These are phyloP conservation scores for Colletotrichum plurivorum DNA, from an alignment of 2,329 filamentous ascomycete genomes.

Conservation along the genomic window DNA sequence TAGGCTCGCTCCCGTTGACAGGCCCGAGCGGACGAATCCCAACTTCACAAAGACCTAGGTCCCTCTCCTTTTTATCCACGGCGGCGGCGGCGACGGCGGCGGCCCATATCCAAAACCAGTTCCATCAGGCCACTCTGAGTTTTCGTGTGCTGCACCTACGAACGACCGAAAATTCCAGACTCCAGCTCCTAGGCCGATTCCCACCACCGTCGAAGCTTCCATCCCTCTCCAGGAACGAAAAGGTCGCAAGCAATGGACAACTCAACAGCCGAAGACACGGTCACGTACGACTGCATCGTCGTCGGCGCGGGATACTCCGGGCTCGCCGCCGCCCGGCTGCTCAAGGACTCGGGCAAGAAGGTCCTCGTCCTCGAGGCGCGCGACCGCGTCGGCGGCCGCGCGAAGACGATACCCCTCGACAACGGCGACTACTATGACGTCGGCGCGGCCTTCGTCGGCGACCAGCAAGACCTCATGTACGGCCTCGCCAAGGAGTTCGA, in stretches of 20 bases:
- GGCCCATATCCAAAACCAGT: too few relatives aligned
- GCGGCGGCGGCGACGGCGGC: too few relatives aligned
- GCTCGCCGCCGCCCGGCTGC: constrained; percentile 29
- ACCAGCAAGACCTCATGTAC: constrained; percentile 40
- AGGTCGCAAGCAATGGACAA: constrained; percentile 5
- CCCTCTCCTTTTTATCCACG: constrained; percentile 8
- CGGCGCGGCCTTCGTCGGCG: constrained; percentile 43
- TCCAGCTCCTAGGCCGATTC: too few relatives aligned
- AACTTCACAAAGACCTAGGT: background rate
- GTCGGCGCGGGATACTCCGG: constrained; percentile 38
- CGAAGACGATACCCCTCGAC: constrained; percentile 27
- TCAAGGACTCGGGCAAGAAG: constrained; percentile 32
- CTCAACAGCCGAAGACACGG: background rate
- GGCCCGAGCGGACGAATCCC: background rate
- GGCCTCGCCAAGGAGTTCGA: constrained; percentile 33
- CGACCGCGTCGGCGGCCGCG: constrained; percentile 39
- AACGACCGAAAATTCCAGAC: too few relatives aligned
- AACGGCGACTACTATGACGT: constrained; percentile 41
- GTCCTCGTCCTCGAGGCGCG: constrained; percentile 36
- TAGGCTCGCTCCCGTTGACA: constrained; percentile 3
- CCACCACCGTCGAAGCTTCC: background rate
- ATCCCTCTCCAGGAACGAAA: background rate
- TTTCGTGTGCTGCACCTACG: too few relatives aligned
- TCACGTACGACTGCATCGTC: constrained; percentile 38
- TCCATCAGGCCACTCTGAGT: too few relatives aligned